Evolutionary conservation across 2,329 filamentous ascomycete genomes (phyloP).

Genomic region (Triangularia setosa): DNA sequence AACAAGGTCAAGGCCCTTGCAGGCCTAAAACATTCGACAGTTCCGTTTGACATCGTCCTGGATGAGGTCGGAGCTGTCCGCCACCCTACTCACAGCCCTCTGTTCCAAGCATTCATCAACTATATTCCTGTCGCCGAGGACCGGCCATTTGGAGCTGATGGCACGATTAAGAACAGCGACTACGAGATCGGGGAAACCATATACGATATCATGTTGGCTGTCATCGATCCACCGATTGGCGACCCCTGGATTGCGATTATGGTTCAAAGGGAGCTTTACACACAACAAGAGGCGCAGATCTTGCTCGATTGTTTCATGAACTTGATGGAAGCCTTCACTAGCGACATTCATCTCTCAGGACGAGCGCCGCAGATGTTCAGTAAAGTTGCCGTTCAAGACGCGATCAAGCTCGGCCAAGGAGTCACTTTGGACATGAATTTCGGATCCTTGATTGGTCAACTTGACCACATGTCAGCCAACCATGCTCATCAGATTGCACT

Average conservation of each 20-base stretch:
- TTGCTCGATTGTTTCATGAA: constrained; percentile 4
- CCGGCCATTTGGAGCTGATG: constrained; percentile 9
- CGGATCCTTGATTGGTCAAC: neutral
- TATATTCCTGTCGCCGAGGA: constrained; percentile 28
- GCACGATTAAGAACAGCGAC: constrained; percentile 5
- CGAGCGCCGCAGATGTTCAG: constrained; percentile 1
- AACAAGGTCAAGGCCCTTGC: constrained; percentile 3
- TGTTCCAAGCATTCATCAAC: constrained; percentile 45
- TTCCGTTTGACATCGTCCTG: constrained; percentile 49
- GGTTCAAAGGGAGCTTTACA: constrained; percentile 33
- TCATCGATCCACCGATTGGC: constrained; percentile 30
- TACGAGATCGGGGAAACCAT: constrained; percentile 21
- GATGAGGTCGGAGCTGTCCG: constrained; percentile 39
- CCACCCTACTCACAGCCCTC: constrained; percentile 37
- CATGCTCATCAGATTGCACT: constrained; percentile 4
- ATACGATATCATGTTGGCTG: constrained; percentile 36
- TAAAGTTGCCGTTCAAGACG: neutral
- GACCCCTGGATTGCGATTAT: constrained; percentile 25
- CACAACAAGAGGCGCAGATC: neutral
- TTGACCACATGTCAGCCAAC: constrained; percentile 2
- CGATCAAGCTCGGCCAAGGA: neutral
- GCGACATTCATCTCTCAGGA: constrained; percentile 1
- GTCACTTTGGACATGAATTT: neutral
- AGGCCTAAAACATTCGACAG: constrained; percentile 39
- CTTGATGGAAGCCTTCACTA: neutral